Evolutionary conservation across 2,329 filamentous ascomycete species (phyloP).

Genomic region (Sporothrix protearum): DNA sequence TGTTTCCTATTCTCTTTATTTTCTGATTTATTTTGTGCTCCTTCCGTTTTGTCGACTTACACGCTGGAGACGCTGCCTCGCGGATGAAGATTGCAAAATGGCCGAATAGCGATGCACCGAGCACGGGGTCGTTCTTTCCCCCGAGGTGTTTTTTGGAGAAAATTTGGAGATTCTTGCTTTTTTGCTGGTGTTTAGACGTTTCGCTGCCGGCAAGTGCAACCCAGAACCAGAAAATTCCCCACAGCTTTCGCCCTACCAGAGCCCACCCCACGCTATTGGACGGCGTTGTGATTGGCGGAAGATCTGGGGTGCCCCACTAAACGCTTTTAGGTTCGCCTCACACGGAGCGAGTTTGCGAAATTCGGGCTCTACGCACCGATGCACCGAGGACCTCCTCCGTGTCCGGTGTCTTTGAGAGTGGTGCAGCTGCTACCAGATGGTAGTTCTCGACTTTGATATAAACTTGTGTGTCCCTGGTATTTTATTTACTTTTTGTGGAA

Average conservation of each 20-base stretch:
- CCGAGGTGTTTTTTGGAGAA: neutral
- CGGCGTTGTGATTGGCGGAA: slow-evolving; percentile 16
- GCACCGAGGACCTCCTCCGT: neutral
- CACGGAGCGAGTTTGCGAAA: slow-evolving; percentile 15
- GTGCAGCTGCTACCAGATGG: neutral
- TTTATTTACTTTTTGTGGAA: neutral
- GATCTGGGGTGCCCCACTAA: neutral
- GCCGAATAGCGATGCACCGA: slow-evolving; percentile 16
- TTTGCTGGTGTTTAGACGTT: neutral
- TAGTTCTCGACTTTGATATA: neutral
- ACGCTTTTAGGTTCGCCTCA: neutral
- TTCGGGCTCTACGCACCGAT: slow-evolving; percentile 9
- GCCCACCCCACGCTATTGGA: slow-evolving; percentile 4
- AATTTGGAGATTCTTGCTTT: slow-evolving; percentile 9
- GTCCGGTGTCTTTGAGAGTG: neutral
- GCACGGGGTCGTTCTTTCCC: neutral
- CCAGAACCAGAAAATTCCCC: slow-evolving; percentile 4
- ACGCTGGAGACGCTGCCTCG: neutral
- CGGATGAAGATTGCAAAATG: neutral
- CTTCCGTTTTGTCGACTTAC: neutral
- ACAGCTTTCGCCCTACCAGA: neutral
- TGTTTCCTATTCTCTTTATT: no score
- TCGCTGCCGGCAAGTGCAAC: neutral
- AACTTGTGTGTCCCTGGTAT: neutral
- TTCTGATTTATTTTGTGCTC: neutral